phyloP scores from a whole-genome alignment of 352 stramenopile genomes.

The Globisporangium orthogonon region DNA sequence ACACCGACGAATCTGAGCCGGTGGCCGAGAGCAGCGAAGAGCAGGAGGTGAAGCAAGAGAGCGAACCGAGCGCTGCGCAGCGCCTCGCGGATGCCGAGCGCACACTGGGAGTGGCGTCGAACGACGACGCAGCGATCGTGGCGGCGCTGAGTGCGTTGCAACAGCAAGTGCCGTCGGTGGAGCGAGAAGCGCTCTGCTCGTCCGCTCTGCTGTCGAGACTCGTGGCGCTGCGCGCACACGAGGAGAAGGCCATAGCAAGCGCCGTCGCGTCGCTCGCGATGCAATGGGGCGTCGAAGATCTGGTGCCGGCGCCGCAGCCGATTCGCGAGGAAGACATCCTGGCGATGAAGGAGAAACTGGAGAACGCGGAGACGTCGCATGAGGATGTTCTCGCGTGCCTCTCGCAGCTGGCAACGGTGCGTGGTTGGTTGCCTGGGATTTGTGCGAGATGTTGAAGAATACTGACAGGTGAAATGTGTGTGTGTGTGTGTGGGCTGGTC shows the following conservation, averaged over 20 bases:
- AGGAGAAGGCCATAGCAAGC: slow-evolving; percentile 20
- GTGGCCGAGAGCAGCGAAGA: slow-evolving; percentile 7
- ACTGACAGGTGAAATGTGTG: neutral
- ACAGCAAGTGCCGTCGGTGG: slow-evolving; percentile 18
- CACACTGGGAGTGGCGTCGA: slow-evolving; percentile 22
- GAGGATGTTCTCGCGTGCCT: slow-evolving; percentile 63
- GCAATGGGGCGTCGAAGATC: slow-evolving; percentile 40
- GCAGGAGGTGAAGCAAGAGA: slow-evolving; percentile 5
- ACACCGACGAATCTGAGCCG: neutral
- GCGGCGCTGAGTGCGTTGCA: slow-evolving; percentile 25
- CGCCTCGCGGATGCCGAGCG: slow-evolving; percentile 28
- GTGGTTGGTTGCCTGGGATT: slow-evolving; percentile 4
- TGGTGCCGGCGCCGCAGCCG: slow-evolving; percentile 38
- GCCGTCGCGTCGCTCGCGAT: slow-evolving; percentile 32
- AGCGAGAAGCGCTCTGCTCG: slow-evolving; percentile 22
- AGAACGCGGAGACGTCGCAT: slow-evolving; percentile 39
- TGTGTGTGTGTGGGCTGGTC: neutral
- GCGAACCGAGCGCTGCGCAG: slow-evolving; percentile 14
- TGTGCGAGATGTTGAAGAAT: neutral
- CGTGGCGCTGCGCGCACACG: slow-evolving; percentile 28
- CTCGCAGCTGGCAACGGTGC: slow-evolving; percentile 40
- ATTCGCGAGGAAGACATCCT: slow-evolving; percentile 54
- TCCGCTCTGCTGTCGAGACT: slow-evolving; percentile 32
- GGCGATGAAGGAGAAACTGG: slow-evolving; percentile 49
- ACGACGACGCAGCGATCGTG: slow-evolving; percentile 36